Percentiles rank a stretch among this genome's conserved stretches.
Conservation (phyloP, 306 rosid genomes). For the Nissolia schottii region DNA sequence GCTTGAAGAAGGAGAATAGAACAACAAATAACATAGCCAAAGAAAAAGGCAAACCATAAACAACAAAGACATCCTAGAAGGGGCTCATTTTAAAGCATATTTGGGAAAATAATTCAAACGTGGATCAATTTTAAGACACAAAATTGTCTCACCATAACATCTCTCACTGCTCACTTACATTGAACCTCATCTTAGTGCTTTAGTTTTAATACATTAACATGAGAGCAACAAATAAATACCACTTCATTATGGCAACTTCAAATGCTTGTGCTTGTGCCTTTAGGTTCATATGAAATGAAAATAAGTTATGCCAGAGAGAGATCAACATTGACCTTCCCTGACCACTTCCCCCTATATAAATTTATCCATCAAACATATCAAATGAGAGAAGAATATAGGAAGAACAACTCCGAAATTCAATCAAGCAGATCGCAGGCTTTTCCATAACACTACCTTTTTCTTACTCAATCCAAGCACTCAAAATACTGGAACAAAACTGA, state of each 20-base stretch:
- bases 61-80: neutral
- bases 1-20: slow-evolving; percentile 1
- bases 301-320: neutral
- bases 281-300: neutral
- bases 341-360: slow-evolving; percentile 4
- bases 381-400: neutral
- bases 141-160: slow-evolving; percentile 6
- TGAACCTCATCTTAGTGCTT: neutral
- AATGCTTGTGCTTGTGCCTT: neutral
- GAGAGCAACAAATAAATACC: slow-evolving; percentile 18
- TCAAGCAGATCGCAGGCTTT: slow-evolving; percentile 1
- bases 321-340: slow-evolving; percentile 7
- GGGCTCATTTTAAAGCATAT: neutral
- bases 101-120: slow-evolving; percentile 17
- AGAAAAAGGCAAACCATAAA: slow-evolving; percentile 1
- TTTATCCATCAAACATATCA: slow-evolving; percentile 6
- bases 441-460: slow-evolving; percentile 24
- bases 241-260: slow-evolving; percentile 4
- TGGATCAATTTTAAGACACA: slow-evolving; percentile 20
- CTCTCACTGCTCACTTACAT: slow-evolving; percentile 5
- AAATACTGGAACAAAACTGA: neutral
- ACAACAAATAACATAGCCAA: neutral
- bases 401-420: slow-evolving; percentile 17
- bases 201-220: neutral
- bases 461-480: slow-evolving; percentile 15